Conservation (phyloP, 192 early-diverging fungal species). For the Dispira simplex region DNA sequence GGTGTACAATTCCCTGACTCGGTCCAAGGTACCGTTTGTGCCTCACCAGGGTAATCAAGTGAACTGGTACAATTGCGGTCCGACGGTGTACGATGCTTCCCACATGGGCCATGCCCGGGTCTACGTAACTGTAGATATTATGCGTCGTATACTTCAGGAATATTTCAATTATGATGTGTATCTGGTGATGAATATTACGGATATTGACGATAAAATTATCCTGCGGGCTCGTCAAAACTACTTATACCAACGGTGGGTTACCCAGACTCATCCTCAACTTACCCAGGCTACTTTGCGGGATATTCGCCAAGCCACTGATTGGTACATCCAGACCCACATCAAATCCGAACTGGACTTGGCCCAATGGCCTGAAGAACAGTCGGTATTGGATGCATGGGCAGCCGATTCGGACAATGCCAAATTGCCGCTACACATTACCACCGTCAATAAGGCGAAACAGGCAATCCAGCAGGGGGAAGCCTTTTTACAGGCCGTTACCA, state of each 20-base stretch:
- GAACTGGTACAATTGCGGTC: slow-evolving; percentile 96
- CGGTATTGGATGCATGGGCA: slow-evolving; percentile 29
- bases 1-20: slow-evolving; percentile 78
- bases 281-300: slow-evolving; percentile 33
- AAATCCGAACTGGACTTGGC: slow-evolving; percentile 24
- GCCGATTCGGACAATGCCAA: slow-evolving; percentile 39
- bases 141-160: slow-evolving; percentile 85
- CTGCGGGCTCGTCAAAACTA: slow-evolving; percentile 72
- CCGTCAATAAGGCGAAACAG: slow-evolving; percentile 22
- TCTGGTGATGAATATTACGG: slow-evolving; percentile 96
- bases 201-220: slow-evolving; percentile 99
- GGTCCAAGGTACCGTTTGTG: slow-evolving; percentile 80
- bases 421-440: slow-evolving; percentile 56
- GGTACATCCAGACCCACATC: slow-evolving; percentile 44
- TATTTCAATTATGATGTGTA: slow-evolving; percentile 90
- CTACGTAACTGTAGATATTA: slow-evolving; percentile 86
- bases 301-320: slow-evolving; percentile 39
- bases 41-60: slow-evolving; percentile 68
- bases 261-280: slow-evolving; percentile 23
- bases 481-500: slow-evolving; percentile 14
- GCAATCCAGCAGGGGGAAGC: slow-evolving; percentile 15
- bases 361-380: slow-evolving; percentile 41
- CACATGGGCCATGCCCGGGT: slow-evolving; percentile 95
- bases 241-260: slow-evolving; percentile 42
- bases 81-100: slow-evolving; percentile 91